A percentile compares a stretch with the other conserved stretches of the same genome.
phyloP scores from a whole-genome alignment of 2,329 filamentous ascomycete genomes.

The Colletotrichum orchidophilum region DNA sequence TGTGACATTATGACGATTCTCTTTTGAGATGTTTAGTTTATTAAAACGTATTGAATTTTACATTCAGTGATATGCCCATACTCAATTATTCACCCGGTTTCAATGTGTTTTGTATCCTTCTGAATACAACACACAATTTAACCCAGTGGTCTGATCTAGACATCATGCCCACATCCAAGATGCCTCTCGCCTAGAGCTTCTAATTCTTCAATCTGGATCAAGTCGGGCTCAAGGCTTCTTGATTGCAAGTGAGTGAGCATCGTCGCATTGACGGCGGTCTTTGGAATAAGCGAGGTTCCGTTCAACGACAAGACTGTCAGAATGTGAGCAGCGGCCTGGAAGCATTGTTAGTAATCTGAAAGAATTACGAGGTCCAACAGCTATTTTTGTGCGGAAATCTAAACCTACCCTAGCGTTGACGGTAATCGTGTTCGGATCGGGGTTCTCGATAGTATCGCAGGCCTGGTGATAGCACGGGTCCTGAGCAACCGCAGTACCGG shows the following conservation, averaged over 20 bases:
- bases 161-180: constrained; percentile 46
- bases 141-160: constrained; percentile 21
- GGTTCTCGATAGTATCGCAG: constrained; percentile 51
- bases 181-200: constrained; percentile 47
- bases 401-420: constrained; percentile 41
- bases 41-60: too few relatives aligned
- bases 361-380: accelerated
- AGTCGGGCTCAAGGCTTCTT: constrained; percentile 32
- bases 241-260: constrained; percentile 36
- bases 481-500: constrained; percentile 64
- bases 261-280: constrained; percentile 38
- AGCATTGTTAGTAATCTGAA: background rate
- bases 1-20: too few relatives aligned
- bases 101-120: too few relatives aligned
- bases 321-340: constrained; percentile 44
- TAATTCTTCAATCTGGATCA: constrained; percentile 42
- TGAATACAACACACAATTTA: too few relatives aligned
- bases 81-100: too few relatives aligned
- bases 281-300: constrained; percentile 44
- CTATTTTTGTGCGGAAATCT: accelerated
- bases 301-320: constrained; percentile 42
- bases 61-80: too few relatives aligned
- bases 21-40: too few relatives aligned
- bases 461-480: constrained; percentile 46
- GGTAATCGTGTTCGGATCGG: constrained; percentile 47